Evolutionary conservation across 768 basidiomycete species (phyloP).

Genomic region (Kwoniella dejecticola): DNA sequence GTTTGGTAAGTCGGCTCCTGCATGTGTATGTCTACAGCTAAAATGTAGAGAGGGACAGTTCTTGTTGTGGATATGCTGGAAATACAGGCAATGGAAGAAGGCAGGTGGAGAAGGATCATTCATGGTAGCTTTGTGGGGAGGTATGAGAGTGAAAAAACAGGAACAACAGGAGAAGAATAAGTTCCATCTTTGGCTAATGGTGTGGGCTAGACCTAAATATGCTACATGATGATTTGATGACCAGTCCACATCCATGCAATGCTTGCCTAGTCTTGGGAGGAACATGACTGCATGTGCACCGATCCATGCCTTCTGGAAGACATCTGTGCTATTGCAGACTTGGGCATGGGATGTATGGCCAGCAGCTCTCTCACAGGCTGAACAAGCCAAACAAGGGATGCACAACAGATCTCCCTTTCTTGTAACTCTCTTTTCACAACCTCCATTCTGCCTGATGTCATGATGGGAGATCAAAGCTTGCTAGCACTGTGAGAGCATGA

Average conservation of each 20-base stretch:
- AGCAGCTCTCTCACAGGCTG: too few species aligned
- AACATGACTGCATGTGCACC: too few species aligned
- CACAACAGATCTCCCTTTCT: too few species aligned
- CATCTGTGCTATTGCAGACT: too few species aligned
- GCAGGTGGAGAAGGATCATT: conserved; percentile 40
- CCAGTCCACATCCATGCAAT: neutral
- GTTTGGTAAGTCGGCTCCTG: conserved; percentile 20
- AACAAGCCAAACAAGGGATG: too few species aligned
- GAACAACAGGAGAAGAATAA: conserved; percentile 27
- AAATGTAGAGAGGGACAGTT: conserved; percentile 10
- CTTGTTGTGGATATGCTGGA: conserved; percentile 30
- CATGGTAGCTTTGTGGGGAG: conserved; percentile 32
- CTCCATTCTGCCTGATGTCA: too few species aligned
- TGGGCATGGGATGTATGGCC: too few species aligned
- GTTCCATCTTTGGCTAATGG: conserved; percentile 46
- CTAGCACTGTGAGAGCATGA: conserved; percentile 34
- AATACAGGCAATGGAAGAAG: conserved; percentile 32
- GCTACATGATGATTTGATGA: conserved; percentile 14
- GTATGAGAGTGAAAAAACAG: conserved; percentile 11
- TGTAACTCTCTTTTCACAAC: too few species aligned
- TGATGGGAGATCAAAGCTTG: conserved; percentile 75
- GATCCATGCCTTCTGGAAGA: too few species aligned
- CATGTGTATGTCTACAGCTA: neutral
- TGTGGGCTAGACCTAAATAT: conserved; percentile 41
- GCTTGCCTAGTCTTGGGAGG: neutral